These are phyloP conservation scores for Lodderomyces elongisporus DNA, from an alignment of 1,139 yeast species.

Conservation along the genomic window DNA sequence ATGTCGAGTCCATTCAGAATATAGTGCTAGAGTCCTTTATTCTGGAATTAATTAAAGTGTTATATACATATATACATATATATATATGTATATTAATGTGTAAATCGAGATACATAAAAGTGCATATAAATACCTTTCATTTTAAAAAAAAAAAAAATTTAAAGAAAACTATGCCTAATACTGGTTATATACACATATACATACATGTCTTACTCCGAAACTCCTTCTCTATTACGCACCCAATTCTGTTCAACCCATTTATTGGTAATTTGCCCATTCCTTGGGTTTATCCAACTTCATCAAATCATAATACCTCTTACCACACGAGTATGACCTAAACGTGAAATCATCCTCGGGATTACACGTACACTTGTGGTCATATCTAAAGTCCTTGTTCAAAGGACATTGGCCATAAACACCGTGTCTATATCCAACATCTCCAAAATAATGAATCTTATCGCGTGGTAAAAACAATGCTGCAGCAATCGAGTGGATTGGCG, in stretches of 20 bases:
- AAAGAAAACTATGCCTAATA: too few relatives aligned
- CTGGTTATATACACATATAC: background rate
- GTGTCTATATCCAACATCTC: conserved; percentile 79
- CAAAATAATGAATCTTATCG: conserved; percentile 70
- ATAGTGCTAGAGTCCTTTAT: too few relatives aligned
- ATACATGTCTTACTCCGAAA: background rate
- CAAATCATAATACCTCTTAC: conserved; percentile 44
- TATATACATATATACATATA: too few relatives aligned
- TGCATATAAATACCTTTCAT: too few relatives aligned
- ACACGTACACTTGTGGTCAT: conserved; percentile 46
- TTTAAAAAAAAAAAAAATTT: too few relatives aligned
- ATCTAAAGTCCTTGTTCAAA: conserved; percentile 39
- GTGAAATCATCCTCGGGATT: conserved; percentile 48
- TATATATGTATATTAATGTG: too few relatives aligned
- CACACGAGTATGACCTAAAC: conserved; percentile 52
- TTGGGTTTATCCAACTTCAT: conserved; percentile 40
- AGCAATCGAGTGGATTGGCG: conserved; percentile 85
- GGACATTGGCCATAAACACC: conserved; percentile 60
- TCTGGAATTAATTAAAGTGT: too few relatives aligned
- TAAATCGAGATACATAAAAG: too few relatives aligned
- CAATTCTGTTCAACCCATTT: background rate
- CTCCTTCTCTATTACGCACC: background rate
- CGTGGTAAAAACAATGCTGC: conserved; percentile 66
- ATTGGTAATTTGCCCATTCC: conserved; percentile 31
- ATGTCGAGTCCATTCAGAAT: too few relatives aligned